Conservation (phyloP, 179 eudicot species). For the Beta corolliflora region DNA sequence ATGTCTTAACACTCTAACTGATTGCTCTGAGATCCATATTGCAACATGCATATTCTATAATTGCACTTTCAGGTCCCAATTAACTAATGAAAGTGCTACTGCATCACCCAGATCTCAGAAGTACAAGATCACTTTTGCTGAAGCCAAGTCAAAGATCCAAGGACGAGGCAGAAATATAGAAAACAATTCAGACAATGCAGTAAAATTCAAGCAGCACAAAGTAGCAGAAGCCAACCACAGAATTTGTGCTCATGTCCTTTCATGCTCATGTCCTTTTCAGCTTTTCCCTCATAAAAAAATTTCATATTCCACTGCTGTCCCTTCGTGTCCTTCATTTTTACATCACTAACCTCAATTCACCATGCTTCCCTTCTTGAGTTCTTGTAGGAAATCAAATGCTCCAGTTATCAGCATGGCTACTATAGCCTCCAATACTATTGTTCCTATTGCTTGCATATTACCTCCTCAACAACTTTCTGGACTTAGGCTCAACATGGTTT, state of each 20-base stretch:
- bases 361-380: too few relatives aligned
- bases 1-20: too few relatives aligned
- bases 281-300: background rate
- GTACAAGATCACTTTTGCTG: background rate
- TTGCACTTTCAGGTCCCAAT: background rate
- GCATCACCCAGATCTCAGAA: background rate
- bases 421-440: background rate
- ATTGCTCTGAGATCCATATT: background rate
- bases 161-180: background rate
- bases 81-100: background rate
- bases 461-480: background rate
- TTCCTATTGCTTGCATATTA: background rate
- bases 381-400: background rate
- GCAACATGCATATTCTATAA: background rate
- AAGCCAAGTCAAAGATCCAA: background rate
- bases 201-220: background rate
- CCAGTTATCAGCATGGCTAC: background rate
- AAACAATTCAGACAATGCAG: too few relatives aligned
- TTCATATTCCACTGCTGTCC: background rate
- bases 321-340: background rate
- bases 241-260: too few relatives aligned
- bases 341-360: background rate
- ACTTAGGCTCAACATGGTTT: background rate
- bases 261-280: background rate
- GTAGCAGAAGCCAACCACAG: background rate